These are phyloP conservation scores for Pseudogymnoascus destructans DNA, from an alignment of 2,329 filamentous ascomycete species.

Conservation along the genomic window DNA sequence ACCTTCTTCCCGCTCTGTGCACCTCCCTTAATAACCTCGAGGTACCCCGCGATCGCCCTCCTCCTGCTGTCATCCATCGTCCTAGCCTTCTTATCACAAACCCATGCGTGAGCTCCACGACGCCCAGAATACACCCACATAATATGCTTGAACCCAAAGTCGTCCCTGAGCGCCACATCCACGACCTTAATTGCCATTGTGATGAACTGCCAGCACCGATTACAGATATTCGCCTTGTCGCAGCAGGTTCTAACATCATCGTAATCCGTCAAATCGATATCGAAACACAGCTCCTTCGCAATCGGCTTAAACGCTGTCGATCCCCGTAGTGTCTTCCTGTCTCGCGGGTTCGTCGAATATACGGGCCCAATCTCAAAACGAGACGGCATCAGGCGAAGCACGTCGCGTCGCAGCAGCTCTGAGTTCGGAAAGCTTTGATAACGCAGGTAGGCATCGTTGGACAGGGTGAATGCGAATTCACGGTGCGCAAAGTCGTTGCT, in stretches of 20 bases:
- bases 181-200: conserved; percentile 96
- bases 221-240: conserved; percentile 82
- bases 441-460: conserved; percentile 80
- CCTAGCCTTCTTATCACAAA: conserved; percentile 81
- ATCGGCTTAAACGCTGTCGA: conserved; percentile 72
- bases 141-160: conserved; percentile 94
- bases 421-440: conserved; percentile 69
- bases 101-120: conserved; percentile 94
- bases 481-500: conserved; percentile 81
- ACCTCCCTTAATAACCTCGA: conserved; percentile 81
- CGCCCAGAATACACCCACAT: conserved; percentile 98
- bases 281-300: conserved; percentile 90
- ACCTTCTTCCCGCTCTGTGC: conserved; percentile 77
- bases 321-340: conserved; percentile 77
- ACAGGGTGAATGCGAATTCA: conserved; percentile 92
- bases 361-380: conserved; percentile 99
- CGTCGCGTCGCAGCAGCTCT: conserved; percentile 75
- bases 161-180: conserved; percentile 73
- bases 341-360: conserved; percentile 84
- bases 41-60: conserved; percentile 72
- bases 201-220: conserved; percentile 92
- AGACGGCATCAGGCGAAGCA: conserved; percentile 73
- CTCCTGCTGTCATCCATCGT: conserved; percentile 76
- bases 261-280: conserved; percentile 99
- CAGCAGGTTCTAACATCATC: conserved; percentile 95